These are phyloP conservation scores for Inga oerstediana DNA, from an alignment of 306 rosid genomes.

Conservation along the genomic window DNA sequence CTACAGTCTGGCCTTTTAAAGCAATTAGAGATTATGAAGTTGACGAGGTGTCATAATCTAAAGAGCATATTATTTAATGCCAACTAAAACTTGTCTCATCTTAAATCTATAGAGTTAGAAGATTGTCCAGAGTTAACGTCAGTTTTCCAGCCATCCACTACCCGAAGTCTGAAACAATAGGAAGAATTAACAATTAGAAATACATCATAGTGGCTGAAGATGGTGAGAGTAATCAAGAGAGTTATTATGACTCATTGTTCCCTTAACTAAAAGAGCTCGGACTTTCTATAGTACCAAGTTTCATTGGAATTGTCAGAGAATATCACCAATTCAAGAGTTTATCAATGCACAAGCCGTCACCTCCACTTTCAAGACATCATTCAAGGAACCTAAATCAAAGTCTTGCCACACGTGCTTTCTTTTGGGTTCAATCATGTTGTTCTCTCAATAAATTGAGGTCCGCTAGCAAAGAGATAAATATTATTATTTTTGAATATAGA, in stretches of 20 bases:
- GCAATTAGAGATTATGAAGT: not conserved
- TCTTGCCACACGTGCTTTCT: not conserved
- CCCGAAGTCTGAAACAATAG: conserved; percentile 7
- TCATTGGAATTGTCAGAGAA: not conserved
- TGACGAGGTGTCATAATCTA: not conserved
- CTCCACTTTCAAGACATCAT: not conserved
- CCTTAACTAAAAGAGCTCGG: not conserved
- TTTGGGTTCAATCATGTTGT: not conserved
- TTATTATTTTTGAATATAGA: no score
- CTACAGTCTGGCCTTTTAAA: not conserved
- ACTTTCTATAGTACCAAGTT: not conserved
- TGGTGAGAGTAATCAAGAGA: not conserved
- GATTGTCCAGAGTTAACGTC: not conserved
- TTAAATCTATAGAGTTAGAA: not conserved
- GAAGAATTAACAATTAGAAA: not conserved
- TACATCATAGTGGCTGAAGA: not conserved
- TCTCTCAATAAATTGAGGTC: not conserved
- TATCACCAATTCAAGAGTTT: not conserved
- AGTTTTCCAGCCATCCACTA: not conserved
- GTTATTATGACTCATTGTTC: conserved; percentile 18
- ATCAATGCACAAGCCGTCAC: not conserved
- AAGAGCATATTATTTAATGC: not conserved
- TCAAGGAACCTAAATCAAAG: not conserved
- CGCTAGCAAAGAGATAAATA: not conserved
- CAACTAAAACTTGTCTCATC: not conserved